Evolutionary conservation across 192 early-diverging fungal genomes (phyloP).

Genomic region (Obelidium mucronatum): DNA sequence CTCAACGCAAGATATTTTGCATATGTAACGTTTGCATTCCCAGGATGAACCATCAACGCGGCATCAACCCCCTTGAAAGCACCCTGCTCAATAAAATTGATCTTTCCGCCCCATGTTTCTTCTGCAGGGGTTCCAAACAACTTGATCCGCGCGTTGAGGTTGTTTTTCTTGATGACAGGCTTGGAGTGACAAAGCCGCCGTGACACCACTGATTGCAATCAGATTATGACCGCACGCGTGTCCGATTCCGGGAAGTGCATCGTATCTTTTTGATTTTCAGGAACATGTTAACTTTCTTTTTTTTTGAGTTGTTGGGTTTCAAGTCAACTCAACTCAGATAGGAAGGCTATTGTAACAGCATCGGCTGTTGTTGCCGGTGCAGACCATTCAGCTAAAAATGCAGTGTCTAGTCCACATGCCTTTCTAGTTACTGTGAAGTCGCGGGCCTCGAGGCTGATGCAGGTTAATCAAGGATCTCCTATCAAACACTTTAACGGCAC

Average conservation of each 20-base stretch:
- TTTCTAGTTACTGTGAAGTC: constrained; percentile 68
- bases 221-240: constrained; percentile 66
- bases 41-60: constrained; percentile 85
- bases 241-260: constrained; percentile 72
- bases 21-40: constrained; percentile 44
- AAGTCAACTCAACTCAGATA: constrained; percentile 55
- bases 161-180: constrained; percentile 47
- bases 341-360: constrained; percentile 60
- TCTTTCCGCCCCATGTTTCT: constrained; percentile 73
- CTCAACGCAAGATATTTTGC: constrained; percentile 38
- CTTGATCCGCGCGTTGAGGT: constrained; percentile 64
- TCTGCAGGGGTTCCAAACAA: constrained; percentile 84
- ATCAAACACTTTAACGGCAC: too few species aligned
- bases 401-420: constrained; percentile 73
- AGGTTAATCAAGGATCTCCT: too few species aligned
- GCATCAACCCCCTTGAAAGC: constrained; percentile 76
- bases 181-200: constrained; percentile 61
- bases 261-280: constrained; percentile 37
- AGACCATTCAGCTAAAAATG: constrained; percentile 75
- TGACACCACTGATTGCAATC: constrained; percentile 74
- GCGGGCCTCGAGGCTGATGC: constrained; percentile 54
- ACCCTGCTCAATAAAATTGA: constrained; percentile 68
- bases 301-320: background rate
- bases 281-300: background rate
- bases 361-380: constrained; percentile 36